Evolutionary conservation across 225 moss, liverwort and hornwort genomes (phyloP), one percentile per base, ranked within the genome.

Genomic region (Asterella californica): DNA sequence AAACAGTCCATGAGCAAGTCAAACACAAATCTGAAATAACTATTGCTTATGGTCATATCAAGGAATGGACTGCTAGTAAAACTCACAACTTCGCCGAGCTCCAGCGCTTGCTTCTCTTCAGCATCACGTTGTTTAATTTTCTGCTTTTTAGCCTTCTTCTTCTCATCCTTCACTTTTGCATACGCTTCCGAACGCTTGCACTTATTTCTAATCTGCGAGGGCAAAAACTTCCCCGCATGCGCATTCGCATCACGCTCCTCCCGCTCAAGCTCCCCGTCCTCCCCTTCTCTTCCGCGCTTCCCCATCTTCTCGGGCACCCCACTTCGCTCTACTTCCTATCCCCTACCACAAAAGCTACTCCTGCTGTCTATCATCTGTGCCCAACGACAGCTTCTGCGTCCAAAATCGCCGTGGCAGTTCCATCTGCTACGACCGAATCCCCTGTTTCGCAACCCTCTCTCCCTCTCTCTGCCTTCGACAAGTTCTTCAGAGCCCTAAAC

Each of bases 181-280:
- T 93, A 85, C 46, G 85, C 94, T 52, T 78, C 84, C 10, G 97
- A 91, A 29, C 97, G 89, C 83, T 86, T 90, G 24, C 85, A 81
- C 88, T 94, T 94, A 82, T 97, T 97, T 81, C 87, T 93, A 36
- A 97, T 92, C 81, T 92, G 91, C 59, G 92, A 94, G 6, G 96
- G 93, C 15, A 89, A 42, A 50, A 91, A 87, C 15, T 90, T 89
- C 21, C 88, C 86, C 71, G 83, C 87, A 4, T 84, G 81, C 17
- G 92, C 83, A 11, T 88, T 87, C 0, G 88, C 92, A 25, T 91
- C 93, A 72, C 88, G 85, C 2, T 89, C 92, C 27, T 91, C 93
- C 75, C 87, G 84, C 24, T 89, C 87, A 0, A 74, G 86, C 46
- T 85, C 92, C 29, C 50, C 57, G 30, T 79, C 86, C 19, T 84